A percentile compares a stretch with the other conserved stretches of the same genome.
Evolutionary conservation across 148 eudicot species (phyloP).

Genomic region (Rhododendron simsii): DNA sequence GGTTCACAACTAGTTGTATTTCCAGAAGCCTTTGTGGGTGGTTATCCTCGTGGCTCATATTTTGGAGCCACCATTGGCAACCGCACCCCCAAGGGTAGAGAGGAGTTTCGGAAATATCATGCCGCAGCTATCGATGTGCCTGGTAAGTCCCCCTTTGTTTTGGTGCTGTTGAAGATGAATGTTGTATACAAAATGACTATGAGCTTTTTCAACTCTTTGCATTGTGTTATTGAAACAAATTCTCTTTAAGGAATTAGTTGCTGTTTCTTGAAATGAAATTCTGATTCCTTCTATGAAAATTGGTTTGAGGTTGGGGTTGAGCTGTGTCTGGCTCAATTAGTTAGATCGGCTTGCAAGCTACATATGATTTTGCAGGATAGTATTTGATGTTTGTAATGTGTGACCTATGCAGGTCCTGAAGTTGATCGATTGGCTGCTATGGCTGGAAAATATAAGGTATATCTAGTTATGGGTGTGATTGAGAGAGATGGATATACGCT

Average conservation of each 20-base stretch:
- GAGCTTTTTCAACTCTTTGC: background rate
- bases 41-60: slow-evolving; percentile 88
- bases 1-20: slow-evolving; percentile 90
- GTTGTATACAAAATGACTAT: background rate
- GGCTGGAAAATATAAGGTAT: slow-evolving; percentile 87
- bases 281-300: background rate
- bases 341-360: background rate
- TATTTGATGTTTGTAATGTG: background rate
- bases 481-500: slow-evolving; percentile 94
- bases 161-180: background rate
- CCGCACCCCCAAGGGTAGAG: slow-evolving; percentile 77
- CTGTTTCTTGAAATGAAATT: background rate
- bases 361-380: background rate
- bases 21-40: slow-evolving; percentile 96
- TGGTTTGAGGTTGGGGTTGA: background rate
- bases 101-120: slow-evolving; percentile 86
- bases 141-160: slow-evolving; percentile 32
- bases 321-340: background rate
- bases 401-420: slow-evolving; percentile 61
- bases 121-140: slow-evolving; percentile 92
- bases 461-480: slow-evolving; percentile 83
- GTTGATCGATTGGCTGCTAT: slow-evolving; percentile 84
- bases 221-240: background rate
- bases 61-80: slow-evolving; percentile 81
- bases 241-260: background rate